Conservation (phyloP, 2,329 filamentous ascomycete genomes). For the Diaporthe humulicola region DNA sequence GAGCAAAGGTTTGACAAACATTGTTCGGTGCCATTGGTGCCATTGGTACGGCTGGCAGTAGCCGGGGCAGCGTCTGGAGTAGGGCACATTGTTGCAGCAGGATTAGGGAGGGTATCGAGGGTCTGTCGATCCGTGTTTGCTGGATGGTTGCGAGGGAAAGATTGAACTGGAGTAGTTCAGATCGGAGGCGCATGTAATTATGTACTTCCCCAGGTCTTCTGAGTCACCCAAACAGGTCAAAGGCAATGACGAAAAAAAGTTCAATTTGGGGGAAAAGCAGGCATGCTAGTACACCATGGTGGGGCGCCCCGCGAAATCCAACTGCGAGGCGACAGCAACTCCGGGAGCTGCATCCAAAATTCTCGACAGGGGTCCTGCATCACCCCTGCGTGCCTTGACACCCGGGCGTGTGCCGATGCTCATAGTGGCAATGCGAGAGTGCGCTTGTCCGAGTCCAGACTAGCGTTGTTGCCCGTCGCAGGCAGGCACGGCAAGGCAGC, state of each 20-base stretch:
- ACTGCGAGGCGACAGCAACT: conserved; percentile 1
- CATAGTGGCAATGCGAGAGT: not conserved
- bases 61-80: conserved; percentile 22
- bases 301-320: conserved; percentile 30
- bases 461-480: not conserved
- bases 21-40: conserved; percentile 25
- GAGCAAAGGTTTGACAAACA: conserved; percentile 8
- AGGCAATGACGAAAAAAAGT: conserved; percentile 30
- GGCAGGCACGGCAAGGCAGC: conserved; percentile 11
- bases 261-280: conserved; percentile 25
- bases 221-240: conserved; percentile 28
- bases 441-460: not conserved
- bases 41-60: conserved; percentile 22
- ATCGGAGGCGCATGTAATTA: conserved; percentile 9
- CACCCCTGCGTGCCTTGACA: not conserved
- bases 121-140: conserved; percentile 10
- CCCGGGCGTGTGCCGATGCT: not conserved
- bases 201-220: conserved; percentile 29
- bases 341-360: conserved; percentile 26
- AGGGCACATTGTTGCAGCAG: conserved; percentile 25
- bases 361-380: not conserved
- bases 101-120: conserved; percentile 9
- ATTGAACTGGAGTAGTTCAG: not conserved
- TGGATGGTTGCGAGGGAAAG: conserved; percentile 12
- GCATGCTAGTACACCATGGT: conserved; percentile 16